A percentile compares a stretch with the other conserved stretches of the same genome.
Conservation (phyloP, 2,329 filamentous ascomycete genomes). For the Plectosphaerella plurivora region DNA sequence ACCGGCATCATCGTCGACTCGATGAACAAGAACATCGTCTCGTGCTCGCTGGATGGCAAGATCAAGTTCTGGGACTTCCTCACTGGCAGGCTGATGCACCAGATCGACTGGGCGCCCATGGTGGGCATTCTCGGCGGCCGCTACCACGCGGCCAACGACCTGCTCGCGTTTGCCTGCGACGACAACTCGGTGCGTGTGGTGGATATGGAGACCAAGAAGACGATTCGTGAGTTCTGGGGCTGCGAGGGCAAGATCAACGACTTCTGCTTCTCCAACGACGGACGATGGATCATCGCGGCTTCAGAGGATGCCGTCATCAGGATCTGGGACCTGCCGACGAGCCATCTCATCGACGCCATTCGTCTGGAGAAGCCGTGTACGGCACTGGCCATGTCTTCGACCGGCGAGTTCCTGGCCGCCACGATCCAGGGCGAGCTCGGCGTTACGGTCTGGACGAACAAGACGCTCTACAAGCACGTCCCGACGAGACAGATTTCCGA, state of each 20-base stretch:
- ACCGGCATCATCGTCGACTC: constrained; percentile 85
- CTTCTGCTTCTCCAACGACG: constrained; percentile 86
- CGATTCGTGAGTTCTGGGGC: constrained; percentile 90
- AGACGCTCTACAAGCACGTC: constrained; percentile 82
- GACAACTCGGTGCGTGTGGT: constrained; percentile 85
- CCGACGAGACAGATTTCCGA: constrained; percentile 82
- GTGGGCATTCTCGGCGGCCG: constrained; percentile 70
- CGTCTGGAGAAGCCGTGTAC: constrained; percentile 74
- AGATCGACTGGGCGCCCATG: constrained; percentile 81
- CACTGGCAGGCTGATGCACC: constrained; percentile 72
- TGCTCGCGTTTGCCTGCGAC: constrained; percentile 84
- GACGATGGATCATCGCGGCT: constrained; percentile 87
- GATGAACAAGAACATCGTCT: constrained; percentile 82
- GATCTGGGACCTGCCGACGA: constrained; percentile 93
- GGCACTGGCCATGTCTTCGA: constrained; percentile 80
- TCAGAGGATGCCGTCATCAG: constrained; percentile 76
- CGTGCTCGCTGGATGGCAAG: constrained; percentile 84
- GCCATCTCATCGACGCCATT: constrained; percentile 91
- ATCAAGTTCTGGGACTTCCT: constrained; percentile 97
- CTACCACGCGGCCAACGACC: constrained; percentile 77
- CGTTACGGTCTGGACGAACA: constrained; percentile 95
- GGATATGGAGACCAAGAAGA: constrained; percentile 83
- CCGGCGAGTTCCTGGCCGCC: constrained; percentile 91
- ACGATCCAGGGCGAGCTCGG: constrained; percentile 78
- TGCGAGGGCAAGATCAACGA: constrained; percentile 71